phyloP scores from a whole-genome alignment of 208 protist genomes.

The Lotmaria passim region DNA sequence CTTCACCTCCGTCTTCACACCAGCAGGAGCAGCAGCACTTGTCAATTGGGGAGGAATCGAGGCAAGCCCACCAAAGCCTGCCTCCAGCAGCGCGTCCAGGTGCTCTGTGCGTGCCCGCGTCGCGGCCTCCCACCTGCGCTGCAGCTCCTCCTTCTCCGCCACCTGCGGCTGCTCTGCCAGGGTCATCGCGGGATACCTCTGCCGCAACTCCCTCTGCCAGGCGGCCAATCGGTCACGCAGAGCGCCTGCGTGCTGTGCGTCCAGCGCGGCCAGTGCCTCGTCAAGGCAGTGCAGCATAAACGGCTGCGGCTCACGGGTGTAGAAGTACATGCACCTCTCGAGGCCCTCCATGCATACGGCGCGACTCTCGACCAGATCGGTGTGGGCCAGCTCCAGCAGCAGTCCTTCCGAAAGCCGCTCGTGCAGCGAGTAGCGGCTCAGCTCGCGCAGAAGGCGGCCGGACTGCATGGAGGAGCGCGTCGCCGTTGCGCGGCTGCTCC shows the following conservation, averaged over 20 bases:
- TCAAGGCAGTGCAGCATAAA: constrained; percentile 58
- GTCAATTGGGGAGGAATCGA: constrained; percentile 26
- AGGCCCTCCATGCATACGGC: constrained; percentile 68
- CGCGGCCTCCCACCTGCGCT: constrained; percentile 23
- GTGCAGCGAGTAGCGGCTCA: constrained; percentile 86
- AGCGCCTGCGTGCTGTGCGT: background rate
- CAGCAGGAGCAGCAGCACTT: background rate
- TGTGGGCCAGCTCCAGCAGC: constrained; percentile 63
- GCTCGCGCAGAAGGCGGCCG: constrained; percentile 76
- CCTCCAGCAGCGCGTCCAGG: constrained; percentile 34
- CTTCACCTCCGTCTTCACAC: constrained; percentile 43
- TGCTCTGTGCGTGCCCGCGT: constrained; percentile 11
- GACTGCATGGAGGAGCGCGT: constrained; percentile 77
- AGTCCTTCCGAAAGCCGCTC: constrained; percentile 77
- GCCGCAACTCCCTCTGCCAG: constrained; percentile 54
- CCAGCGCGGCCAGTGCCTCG: constrained; percentile 26
- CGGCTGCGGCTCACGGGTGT: constrained; percentile 74
- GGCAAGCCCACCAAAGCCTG: constrained; percentile 28
- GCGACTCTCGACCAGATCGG: constrained; percentile 32
- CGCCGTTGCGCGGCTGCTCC: constrained; percentile 45
- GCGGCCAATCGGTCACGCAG: constrained; percentile 33
- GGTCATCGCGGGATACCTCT: constrained; percentile 31
- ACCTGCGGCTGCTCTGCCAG: background rate
- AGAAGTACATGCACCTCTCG: constrained; percentile 87
- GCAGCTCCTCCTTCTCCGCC: constrained; percentile 10